Evolutionary conservation across 2,329 filamentous ascomycete species (phyloP).

Genomic region (Tolypocladium sp.): DNA sequence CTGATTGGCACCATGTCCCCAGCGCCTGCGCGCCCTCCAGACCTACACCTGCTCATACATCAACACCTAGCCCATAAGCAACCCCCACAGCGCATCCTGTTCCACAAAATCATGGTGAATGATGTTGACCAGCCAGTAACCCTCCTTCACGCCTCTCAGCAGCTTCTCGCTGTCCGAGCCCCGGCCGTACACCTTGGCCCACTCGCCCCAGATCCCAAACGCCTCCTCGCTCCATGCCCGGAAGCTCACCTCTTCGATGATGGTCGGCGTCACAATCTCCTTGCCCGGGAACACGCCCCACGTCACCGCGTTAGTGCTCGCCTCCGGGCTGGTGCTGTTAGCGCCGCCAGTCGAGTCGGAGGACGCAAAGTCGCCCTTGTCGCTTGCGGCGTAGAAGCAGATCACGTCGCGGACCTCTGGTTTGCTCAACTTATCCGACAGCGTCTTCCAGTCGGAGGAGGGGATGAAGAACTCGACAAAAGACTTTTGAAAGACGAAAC

Average conservation of each 20-base stretch:
- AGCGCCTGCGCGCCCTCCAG: neutral
- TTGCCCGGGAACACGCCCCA: constrained; percentile 95
- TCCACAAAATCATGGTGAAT: constrained; percentile 75
- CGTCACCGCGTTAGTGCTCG: constrained; percentile 83
- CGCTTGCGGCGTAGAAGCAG: constrained; percentile 82
- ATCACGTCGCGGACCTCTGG: constrained; percentile 56
- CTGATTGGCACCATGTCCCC: neutral
- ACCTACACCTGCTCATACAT: too few relatives aligned
- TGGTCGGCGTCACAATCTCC: constrained; percentile 92
- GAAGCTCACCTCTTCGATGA: constrained; percentile 93
- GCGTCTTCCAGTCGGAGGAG: constrained; percentile 55
- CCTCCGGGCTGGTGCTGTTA: constrained; percentile 23
- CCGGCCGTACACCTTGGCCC: constrained; percentile 79
- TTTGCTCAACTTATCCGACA: constrained; percentile 53
- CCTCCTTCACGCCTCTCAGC: constrained; percentile 56
- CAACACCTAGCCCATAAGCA: constrained; percentile 37
- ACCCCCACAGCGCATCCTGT: constrained; percentile 61
- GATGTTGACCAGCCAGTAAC: constrained; percentile 84
- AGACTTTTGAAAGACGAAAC: constrained; percentile 96
- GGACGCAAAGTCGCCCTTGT: constrained; percentile 66
- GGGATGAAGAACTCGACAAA: constrained; percentile 96
- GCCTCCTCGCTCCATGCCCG: constrained; percentile 91
- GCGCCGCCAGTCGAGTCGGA: constrained; percentile 42
- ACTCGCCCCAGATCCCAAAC: constrained; percentile 91
- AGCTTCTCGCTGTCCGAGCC: constrained; percentile 63